Base-by-base conservation (phyloP, 1,139 yeast genomes). In the Kodamaea sp. region DNA sequence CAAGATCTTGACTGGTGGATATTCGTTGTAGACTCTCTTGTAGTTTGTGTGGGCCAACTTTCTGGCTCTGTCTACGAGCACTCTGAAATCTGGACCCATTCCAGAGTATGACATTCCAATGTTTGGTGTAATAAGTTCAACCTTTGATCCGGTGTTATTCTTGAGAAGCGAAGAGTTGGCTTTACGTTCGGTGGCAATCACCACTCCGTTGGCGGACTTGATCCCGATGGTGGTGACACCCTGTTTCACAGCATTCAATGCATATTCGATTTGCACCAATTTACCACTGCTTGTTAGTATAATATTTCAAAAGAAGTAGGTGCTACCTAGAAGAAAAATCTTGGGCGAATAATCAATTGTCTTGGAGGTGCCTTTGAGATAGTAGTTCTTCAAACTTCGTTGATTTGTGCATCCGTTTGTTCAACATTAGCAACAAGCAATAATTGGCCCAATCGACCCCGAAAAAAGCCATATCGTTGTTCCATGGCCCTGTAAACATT, bases 21-120 rank as follows among this genome's bases (percentile, higher is more conserved):
- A 87, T 63, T 92, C 97, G 59, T 92, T 90, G 66, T 92, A 94
- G 45, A 90, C 73, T 56, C 96, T 78, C 67, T 90, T 90, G 65
- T 94, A 94, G 54, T 85, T 79, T 13, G 96, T 82, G 61, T 94
- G 98, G 26, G 97, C 88, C 43, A 85, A 81, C 61, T 88, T 90
- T 52, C 99, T 78, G 10, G 97, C 92, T 59, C 84, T 84, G 61
- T 92, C 97, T 28, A 90, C 89, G 34, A 94, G 76, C 14, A 94
- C 96, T 47, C 99, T 76, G 70, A 86, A 94, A 62, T 94, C 99
- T 14, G 99, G 98, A 10, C 98, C 98, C 97, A 94, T 90, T 19
- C 99, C 99, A 12, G 96, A 78, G 65, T 94, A 94, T 4, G 95
- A 89, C 78, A 92, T 88, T 39, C 97, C 98, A 47, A 92, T 87